Conservation (phyloP, 2,329 filamentous ascomycete genomes). For the Emergomyces pasteurianus region DNA sequence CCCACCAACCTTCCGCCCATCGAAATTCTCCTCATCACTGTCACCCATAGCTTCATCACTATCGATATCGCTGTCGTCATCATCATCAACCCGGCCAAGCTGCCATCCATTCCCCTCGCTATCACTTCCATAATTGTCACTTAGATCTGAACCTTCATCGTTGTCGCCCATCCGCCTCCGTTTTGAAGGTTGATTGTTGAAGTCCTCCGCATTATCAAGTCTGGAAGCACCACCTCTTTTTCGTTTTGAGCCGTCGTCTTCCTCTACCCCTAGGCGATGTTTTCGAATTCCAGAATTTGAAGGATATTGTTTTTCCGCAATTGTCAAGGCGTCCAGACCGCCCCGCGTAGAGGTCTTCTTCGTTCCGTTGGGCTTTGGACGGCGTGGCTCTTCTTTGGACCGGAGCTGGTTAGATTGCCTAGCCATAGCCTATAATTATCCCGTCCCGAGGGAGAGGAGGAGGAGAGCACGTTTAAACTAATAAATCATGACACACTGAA, state of each 20-base stretch:
- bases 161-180: slow-evolving; percentile 26
- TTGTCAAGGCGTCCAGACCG: slow-evolving; percentile 50
- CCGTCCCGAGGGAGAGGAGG: neutral
- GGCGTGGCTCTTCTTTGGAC: slow-evolving; percentile 22
- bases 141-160: slow-evolving; percentile 34
- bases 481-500: neutral
- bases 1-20: slow-evolving; percentile 59
- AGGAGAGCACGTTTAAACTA: neutral
- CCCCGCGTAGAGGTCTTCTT: slow-evolving; percentile 34
- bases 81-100: slow-evolving; percentile 56
- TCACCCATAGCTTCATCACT: slow-evolving; percentile 77
- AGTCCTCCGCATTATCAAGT: slow-evolving; percentile 25
- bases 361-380: slow-evolving; percentile 29
- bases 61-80: slow-evolving; percentile 58
- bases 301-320: slow-evolving; percentile 47
- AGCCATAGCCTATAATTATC: slow-evolving; percentile 23
- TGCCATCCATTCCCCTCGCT: slow-evolving; percentile 79
- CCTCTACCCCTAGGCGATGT: slow-evolving; percentile 46
- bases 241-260: slow-evolving; percentile 35
- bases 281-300: slow-evolving; percentile 42
- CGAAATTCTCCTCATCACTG: slow-evolving; percentile 76
- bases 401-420: slow-evolving; percentile 28
- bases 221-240: slow-evolving; percentile 28
- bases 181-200: slow-evolving; percentile 27
- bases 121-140: slow-evolving; percentile 65